phyloP scores from a whole-genome alignment of 176 grass and related monocot species.

The Carex kokanica region DNA sequence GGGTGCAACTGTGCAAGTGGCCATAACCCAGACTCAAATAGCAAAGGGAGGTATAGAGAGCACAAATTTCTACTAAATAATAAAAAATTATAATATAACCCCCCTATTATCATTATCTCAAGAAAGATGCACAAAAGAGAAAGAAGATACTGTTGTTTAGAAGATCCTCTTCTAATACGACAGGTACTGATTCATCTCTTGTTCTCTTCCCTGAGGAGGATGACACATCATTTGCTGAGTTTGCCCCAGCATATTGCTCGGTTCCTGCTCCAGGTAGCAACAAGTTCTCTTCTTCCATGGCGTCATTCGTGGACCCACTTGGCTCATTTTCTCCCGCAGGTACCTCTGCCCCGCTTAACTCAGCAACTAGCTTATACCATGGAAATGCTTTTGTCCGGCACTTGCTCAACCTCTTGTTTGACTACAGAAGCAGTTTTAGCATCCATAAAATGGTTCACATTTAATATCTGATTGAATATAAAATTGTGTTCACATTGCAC shows the following conservation, averaged over 20 bases:
- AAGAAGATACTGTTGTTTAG: neutral
- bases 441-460: neutral
- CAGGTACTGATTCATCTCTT: conserved; percentile 1
- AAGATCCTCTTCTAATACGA: neutral
- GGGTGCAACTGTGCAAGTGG: neutral
- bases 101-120: conserved; percentile 2
- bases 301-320: neutral
- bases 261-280: neutral
- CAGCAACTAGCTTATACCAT: conserved; percentile 15
- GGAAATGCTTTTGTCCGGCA: conserved; percentile 12
- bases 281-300: neutral
- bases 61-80: neutral
- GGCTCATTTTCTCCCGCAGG: neutral
- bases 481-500: neutral
- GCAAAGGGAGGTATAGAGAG: neutral
- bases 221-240: neutral
- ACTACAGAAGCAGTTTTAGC: conserved; percentile 1
- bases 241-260: conserved; percentile 1
- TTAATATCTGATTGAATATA: neutral
- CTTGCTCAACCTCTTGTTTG: neutral
- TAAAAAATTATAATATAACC: neutral
- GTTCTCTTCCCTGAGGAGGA: conserved; percentile 12
- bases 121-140: neutral
- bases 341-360: conserved; percentile 8
- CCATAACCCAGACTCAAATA: neutral